A percentile compares a stretch with the other conserved stretches of the same genome.
Evolutionary conservation across 768 basidiomycete genomes (phyloP).

Genomic region (Gloeostereum incarnatum): DNA sequence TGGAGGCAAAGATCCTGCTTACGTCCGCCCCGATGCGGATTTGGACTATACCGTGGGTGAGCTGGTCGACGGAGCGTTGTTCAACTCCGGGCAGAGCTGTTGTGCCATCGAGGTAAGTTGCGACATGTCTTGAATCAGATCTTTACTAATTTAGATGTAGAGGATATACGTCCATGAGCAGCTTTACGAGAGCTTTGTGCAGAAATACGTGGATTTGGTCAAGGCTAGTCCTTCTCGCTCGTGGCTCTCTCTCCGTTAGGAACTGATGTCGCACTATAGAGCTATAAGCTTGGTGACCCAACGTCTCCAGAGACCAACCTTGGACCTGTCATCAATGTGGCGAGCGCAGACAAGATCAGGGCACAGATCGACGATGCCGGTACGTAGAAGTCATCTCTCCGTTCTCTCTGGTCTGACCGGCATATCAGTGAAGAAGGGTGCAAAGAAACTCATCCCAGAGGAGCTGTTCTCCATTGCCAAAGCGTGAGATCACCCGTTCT

Average conservation of each 20-base stretch:
- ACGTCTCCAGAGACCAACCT: slow-evolving; percentile 64
- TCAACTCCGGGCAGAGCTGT: slow-evolving; percentile 94
- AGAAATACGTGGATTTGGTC: slow-evolving; percentile 59
- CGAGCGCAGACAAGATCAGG: slow-evolving; percentile 76
- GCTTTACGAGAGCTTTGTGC: slow-evolving; percentile 73
- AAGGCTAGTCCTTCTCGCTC: slow-evolving; percentile 36
- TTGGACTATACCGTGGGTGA: slow-evolving; percentile 75
- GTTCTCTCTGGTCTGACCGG: not conserved
- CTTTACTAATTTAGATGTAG: slow-evolving; percentile 22
- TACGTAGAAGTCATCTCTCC: slow-evolving; percentile 20
- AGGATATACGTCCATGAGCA: slow-evolving; percentile 91
- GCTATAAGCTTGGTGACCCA: slow-evolving; percentile 84
- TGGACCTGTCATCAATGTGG: slow-evolving; percentile 88
- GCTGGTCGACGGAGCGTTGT: slow-evolving; percentile 71
- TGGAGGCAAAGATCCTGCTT: slow-evolving; percentile 97
- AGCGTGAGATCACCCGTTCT: slow-evolving; percentile 31
- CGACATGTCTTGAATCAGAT: not conserved
- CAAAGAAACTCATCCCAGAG: slow-evolving; percentile 65
- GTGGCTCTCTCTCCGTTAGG: not conserved
- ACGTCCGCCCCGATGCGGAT: slow-evolving; percentile 83
- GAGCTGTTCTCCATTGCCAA: slow-evolving; percentile 58
- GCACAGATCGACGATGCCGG: slow-evolving; percentile 84
- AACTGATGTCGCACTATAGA: slow-evolving; percentile 25
- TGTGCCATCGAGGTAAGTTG: slow-evolving; percentile 76
- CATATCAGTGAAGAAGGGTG: slow-evolving; percentile 61